phyloP scores from a whole-genome alignment of 2,329 filamentous ascomycete species.

The Periconia digitata region DNA sequence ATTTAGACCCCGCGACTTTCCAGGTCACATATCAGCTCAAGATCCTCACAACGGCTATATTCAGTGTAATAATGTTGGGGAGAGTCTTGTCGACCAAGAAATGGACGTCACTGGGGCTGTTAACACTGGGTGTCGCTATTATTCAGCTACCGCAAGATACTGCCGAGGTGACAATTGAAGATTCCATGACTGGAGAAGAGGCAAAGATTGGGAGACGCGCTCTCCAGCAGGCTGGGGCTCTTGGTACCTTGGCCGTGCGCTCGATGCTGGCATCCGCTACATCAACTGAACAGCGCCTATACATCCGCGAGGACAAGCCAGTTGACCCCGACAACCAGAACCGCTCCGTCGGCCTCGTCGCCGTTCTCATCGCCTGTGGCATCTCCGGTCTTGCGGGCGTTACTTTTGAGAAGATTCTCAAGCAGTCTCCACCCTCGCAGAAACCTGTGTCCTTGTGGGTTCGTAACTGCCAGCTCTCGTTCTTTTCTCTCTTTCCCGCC shows the following conservation, averaged over 20 bases:
- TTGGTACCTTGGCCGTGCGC: slow-evolving; percentile 55
- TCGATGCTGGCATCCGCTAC: slow-evolving; percentile 66
- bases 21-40: slow-evolving; percentile 94
- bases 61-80: slow-evolving; percentile 77
- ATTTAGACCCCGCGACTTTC: slow-evolving; percentile 89
- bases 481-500: slow-evolving; percentile 90
- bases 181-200: slow-evolving; percentile 60
- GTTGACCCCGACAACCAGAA: slow-evolving; percentile 65
- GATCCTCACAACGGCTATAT: slow-evolving; percentile 86
- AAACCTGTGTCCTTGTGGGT: slow-evolving; percentile 84
- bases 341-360: slow-evolving; percentile 73
- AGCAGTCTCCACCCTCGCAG: slow-evolving; percentile 66
- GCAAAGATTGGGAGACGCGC: slow-evolving; percentile 67
- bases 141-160: slow-evolving; percentile 74
- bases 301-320: slow-evolving; percentile 65
- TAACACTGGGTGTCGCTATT: slow-evolving; percentile 80
- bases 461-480: slow-evolving; percentile 89
- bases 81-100: slow-evolving; percentile 69
- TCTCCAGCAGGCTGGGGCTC: slow-evolving; percentile 72
- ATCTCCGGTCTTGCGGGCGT: slow-evolving; percentile 85
- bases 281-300: slow-evolving; percentile 72
- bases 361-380: slow-evolving; percentile 75
- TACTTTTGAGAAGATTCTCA: slow-evolving; percentile 88
- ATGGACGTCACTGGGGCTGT: slow-evolving; percentile 77
- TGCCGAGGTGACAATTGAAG: slow-evolving; percentile 57